Evolutionary conservation across 225 moss, liverwort and hornwort species (phyloP), one percentile per base, ranked within the genome.

Genomic region (Climacium dendroides): DNA sequence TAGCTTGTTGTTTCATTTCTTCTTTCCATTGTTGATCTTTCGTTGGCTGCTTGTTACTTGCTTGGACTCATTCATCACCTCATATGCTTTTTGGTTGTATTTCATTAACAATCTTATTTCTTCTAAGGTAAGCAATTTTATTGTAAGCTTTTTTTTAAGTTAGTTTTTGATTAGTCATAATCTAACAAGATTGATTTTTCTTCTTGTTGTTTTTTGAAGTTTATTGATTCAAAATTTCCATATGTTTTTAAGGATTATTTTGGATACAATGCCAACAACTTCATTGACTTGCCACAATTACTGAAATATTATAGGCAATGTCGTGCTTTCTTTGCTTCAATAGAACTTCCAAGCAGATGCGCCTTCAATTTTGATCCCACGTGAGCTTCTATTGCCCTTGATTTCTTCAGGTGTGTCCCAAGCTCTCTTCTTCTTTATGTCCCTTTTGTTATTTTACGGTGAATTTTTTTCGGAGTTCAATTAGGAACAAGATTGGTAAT

Each of bases 281-380:
- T 60, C 8, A 41, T 39, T 4, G 5, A 4, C 3, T 14, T 45
- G 6, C 15, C 0, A 32, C 5, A 45, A 22, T 61, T 30, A 6
- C 1, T 3, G 1, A 22, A 80, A 22, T 22, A 45, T 43, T 2
- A 29, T 6, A 45, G 22, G 32, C 4, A 3, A 2, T 9, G 22
- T 22, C 0, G 3, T 41, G 6, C 22, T 45, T 15, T 60, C 20
- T 1, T 59, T 9, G 1, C 6, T 59, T 20, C 7, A 6, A 19
- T 37, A 14, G 30, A 39, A 50, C 29, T 82, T 53, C 0, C 5
- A 24, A 69, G 53, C 0, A 2, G 0, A 5, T 0, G 1, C 0
- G 9, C 7, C 53, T 67, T 19, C 28, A 29, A 28, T 53, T 52
- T 53, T 50, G 37, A 67, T 82, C 14, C 3, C 1, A 1, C 9